A percentile compares a stretch with the other conserved stretches of the same genome.
Evolutionary conservation across 2,329 filamentous ascomycete species (phyloP).

Genomic region (Lizonia empirigonia): DNA sequence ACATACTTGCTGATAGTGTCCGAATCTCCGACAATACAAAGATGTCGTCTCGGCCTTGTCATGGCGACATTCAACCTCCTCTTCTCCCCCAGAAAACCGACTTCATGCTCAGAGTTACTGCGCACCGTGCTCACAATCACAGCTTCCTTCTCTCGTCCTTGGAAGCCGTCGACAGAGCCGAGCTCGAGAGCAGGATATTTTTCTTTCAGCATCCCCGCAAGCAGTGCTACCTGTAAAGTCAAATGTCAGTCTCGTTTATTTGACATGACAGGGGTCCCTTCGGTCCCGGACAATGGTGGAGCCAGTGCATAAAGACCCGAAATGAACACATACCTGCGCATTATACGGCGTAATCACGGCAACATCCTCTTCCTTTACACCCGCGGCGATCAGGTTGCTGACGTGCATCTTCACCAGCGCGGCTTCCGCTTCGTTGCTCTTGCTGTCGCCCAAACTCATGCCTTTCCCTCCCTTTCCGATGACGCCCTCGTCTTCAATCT

Average conservation of each 20-base stretch:
- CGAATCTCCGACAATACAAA: constrained; percentile 91
- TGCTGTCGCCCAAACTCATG: constrained; percentile 71
- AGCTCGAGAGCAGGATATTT: constrained; percentile 84
- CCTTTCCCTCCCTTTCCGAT: constrained; percentile 54
- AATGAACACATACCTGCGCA: constrained; percentile 84
- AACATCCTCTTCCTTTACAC: constrained; percentile 81
- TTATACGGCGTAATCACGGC: constrained; percentile 97
- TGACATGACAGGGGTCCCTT: constrained; percentile 8
- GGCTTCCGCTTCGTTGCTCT: constrained; percentile 91
- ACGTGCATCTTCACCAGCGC: constrained; percentile 81
- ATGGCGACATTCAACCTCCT: constrained; percentile 94
- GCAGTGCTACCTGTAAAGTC: constrained; percentile 71
- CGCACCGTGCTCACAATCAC: constrained; percentile 92
- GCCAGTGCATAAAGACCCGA: no score
- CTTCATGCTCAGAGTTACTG: constrained; percentile 84
- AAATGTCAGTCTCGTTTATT: constrained; percentile 24
- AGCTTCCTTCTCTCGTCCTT: constrained; percentile 95
- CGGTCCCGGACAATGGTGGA: no score
- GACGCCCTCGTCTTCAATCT: constrained; percentile 72
- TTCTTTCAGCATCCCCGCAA: constrained; percentile 79
- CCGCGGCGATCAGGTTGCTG: constrained; percentile 73
- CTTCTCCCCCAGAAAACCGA: constrained; percentile 93
- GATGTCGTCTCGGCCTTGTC: constrained; percentile 88
- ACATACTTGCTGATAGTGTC: constrained; percentile 89
- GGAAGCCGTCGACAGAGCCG: constrained; percentile 97